Evolutionary conservation across 345 rosid species (phyloP), one percentile per base, ranked within the genome.

Genomic region (Bruguiera gymnorhiza): DNA sequence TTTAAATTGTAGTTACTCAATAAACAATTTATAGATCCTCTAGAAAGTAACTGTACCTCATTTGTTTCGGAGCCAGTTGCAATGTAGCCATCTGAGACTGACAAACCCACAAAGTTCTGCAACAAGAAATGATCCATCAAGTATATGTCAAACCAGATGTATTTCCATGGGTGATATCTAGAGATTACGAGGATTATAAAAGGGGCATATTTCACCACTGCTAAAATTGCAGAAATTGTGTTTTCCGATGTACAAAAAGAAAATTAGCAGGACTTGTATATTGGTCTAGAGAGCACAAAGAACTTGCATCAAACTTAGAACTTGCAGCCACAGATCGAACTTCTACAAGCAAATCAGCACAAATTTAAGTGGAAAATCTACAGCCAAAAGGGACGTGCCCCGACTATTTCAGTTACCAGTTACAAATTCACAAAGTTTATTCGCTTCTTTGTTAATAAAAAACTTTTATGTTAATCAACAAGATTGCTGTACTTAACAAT

Each of bases 21-120:
- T 34, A 27, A 18, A 60, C 63, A 70, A 53, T 24, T 27, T 43
- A 6, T 61, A 46, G 51, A 23, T 60, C 43, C 66, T 16, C 54
- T 26, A 29, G 23, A 55, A n/a, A 53, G 55, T 21, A 57, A 46
- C 15, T 34, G 5, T 86, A 95, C 99, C 99, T 95, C 99, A 61
- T 92, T 95, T 62, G 96, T 95, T 86, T 92, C 97, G 21, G 99
- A 95, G 66, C 97, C 99, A 15, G 99, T 92, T 23, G 97, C 99
- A 79, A 95, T 92, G 75, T 92, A 95, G 70, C 99, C 99, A 83
- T 95, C 89, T 56, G 96, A 85, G 43, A 88, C 97, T 5, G 97
- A 90, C 77, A 95, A 82, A 62, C 99, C 99, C 58, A 95, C 97
- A 72, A 95, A 95, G 80, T 90, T 95, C 97, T 95, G 88, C 80